Percentiles rank a stretch among this genome's conserved stretches.
Conservation (phyloP, 306 rosid genomes). For the Quercus rubra region DNA sequence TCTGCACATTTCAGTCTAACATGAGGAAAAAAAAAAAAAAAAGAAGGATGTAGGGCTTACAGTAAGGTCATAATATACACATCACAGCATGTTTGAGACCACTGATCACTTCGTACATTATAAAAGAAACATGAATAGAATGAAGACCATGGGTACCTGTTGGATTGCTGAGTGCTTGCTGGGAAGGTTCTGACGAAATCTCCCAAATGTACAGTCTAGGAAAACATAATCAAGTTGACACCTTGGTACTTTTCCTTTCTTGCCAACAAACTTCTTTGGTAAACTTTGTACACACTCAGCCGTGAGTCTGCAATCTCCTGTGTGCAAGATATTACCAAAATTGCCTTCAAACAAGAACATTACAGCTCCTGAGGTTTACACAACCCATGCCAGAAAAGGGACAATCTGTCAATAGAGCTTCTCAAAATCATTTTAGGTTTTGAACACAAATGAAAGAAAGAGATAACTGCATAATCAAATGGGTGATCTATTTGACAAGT, state of each 20-base stretch:
- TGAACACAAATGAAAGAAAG: not conserved
- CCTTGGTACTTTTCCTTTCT: slow-evolving; percentile 48
- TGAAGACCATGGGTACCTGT: slow-evolving; percentile 35
- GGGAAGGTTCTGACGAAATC: slow-evolving; percentile 50
- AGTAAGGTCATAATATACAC: not conserved
- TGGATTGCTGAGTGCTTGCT: slow-evolving; percentile 55
- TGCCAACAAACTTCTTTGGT: slow-evolving; percentile 62
- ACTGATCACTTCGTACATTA: not conserved
- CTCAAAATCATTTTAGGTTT: not conserved
- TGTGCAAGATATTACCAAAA: slow-evolving; percentile 71
- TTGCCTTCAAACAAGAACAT: slow-evolving; percentile 85
- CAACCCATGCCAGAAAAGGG: slow-evolving; percentile 31
- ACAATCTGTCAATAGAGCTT: slow-evolving; percentile 34
- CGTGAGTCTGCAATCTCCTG: slow-evolving; percentile 82
- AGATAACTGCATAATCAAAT: no score
- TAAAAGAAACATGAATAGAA: not conserved
- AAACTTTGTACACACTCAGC: slow-evolving; percentile 58
- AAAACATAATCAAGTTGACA: slow-evolving; percentile 64
- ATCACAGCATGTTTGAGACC: not conserved
- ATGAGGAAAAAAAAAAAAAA: not conserved
- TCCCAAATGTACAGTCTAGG: slow-evolving; percentile 8
- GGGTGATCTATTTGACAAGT: no score
- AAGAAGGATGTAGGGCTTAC: no score
- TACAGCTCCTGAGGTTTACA: slow-evolving; percentile 57
- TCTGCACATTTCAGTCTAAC: not conserved